phyloP scores from a whole-genome alignment of 306 rosid genomes.

The Leucaena leucocephala region DNA sequence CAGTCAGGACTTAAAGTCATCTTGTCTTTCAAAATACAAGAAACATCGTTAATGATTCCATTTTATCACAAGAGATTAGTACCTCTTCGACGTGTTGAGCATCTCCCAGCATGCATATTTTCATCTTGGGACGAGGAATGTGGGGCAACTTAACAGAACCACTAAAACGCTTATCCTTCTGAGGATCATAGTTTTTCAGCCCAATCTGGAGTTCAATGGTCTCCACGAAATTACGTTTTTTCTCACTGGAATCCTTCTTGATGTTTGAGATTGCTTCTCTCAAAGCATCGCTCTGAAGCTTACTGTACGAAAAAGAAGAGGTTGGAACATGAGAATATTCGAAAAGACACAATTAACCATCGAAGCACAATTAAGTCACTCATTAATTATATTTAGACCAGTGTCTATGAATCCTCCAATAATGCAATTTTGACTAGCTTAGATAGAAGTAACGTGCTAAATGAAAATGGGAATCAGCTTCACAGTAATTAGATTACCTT shows the following conservation, averaged over 20 bases:
- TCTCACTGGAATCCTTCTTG: constrained; percentile 44
- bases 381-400: not conserved
- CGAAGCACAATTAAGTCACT: not conserved
- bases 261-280: constrained; percentile 57
- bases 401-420: not conserved
- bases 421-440: not conserved
- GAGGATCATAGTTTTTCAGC: constrained; percentile 70
- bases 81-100: constrained; percentile 79
- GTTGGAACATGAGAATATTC: not conserved
- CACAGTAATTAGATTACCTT: not conserved
- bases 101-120: constrained; percentile 75
- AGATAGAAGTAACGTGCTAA: not conserved
- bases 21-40: not conserved
- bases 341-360: not conserved
- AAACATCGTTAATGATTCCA: not conserved
- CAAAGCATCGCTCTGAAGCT: constrained; percentile 63
- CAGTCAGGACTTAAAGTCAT: not conserved
- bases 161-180: constrained; percentile 75
- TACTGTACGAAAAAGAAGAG: constrained; percentile 36
- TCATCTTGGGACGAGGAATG: constrained; percentile 80
- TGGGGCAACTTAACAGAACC: constrained; percentile 73
- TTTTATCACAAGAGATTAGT: not conserved
- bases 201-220: constrained; percentile 73
- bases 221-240: constrained; percentile 58
- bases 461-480: not conserved